phyloP scores from a whole-genome alignment of 2,329 filamentous ascomycete species.

The Penicillium sp. region DNA sequence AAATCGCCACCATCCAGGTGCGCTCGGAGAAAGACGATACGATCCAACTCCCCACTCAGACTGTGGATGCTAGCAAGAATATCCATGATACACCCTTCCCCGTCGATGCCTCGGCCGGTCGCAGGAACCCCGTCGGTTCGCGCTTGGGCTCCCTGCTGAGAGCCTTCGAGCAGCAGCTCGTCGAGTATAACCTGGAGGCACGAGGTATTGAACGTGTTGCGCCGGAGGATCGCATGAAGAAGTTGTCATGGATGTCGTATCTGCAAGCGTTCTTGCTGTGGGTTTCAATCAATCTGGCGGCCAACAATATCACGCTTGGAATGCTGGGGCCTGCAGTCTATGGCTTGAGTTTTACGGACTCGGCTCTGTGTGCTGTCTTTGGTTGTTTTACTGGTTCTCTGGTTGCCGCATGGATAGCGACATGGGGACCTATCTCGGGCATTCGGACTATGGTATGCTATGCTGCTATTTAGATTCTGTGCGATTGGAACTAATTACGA shows the following conservation, averaged over 20 bases:
- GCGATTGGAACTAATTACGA: neutral
- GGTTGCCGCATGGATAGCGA: constrained; percentile 60
- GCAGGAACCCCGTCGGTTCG: constrained; percentile 19
- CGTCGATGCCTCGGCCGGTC: constrained; percentile 10
- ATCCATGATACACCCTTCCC: constrained; percentile 8
- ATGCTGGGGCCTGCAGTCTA: constrained; percentile 63
- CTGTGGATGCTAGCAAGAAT: constrained; percentile 10
- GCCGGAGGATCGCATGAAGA: constrained; percentile 55
- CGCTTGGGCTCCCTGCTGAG: constrained; percentile 32
- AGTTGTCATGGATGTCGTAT: constrained; percentile 53
- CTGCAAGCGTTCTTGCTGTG: constrained; percentile 59
- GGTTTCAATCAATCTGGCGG: constrained; percentile 63
- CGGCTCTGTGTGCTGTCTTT: constrained; percentile 57
- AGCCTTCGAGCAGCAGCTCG: constrained; percentile 41
- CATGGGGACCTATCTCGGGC: constrained; percentile 61
- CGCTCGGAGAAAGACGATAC: constrained; percentile 23
- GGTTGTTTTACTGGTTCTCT: constrained; percentile 57
- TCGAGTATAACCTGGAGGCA: constrained; percentile 54
- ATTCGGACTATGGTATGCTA: constrained; percentile 59
- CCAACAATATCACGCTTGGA: constrained; percentile 65
- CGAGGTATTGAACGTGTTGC: constrained; percentile 62
- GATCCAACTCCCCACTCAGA: constrained; percentile 11
- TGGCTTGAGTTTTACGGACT: constrained; percentile 59
- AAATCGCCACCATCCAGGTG: constrained; percentile 30
- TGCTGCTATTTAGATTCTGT: neutral